These are phyloP conservation scores for Violaceomyces palustris DNA, from an alignment of 1,284 basidiomycete species.

Conservation along the genomic window DNA sequence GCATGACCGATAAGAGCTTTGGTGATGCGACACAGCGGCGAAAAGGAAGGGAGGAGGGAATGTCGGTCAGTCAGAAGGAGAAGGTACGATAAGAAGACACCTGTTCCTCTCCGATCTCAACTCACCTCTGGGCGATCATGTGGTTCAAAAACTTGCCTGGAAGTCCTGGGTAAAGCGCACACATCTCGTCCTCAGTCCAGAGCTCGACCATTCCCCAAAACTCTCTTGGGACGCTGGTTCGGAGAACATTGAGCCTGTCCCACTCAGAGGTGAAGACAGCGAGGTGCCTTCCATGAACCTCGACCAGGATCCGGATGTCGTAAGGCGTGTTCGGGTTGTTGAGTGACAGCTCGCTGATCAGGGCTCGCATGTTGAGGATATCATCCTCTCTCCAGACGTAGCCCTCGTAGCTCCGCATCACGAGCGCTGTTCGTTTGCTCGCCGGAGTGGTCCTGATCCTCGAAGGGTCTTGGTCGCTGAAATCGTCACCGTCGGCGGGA, in stretches of 20 bases:
- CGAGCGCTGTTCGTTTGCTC: conserved; percentile 49
- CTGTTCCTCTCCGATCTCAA: too few species aligned
- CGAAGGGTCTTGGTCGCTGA: too few species aligned
- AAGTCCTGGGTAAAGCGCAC: conserved; percentile 51
- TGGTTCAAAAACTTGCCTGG: conserved; percentile 51
- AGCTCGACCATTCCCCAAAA: conserved; percentile 53
- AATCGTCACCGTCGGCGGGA: conserved; percentile 6
- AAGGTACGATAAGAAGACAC: background rate
- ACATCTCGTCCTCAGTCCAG: conserved; percentile 52
- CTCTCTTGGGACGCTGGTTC: conserved; percentile 48
- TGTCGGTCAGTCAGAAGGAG: background rate
- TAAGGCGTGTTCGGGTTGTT: conserved; percentile 52
- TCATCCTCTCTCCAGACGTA: conserved; percentile 53
- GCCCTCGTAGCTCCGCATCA: conserved; percentile 50
- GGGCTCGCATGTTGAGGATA: conserved; percentile 51
- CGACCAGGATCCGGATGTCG: conserved; percentile 52
- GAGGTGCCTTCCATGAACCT: conserved; percentile 47
- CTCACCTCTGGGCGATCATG: conserved; percentile 52
- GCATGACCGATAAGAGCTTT: conserved; percentile 50
- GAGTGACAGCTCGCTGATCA: conserved; percentile 51
- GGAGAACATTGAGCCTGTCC: conserved; percentile 50
- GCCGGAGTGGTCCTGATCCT: conserved; percentile 42
- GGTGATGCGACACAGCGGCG: background rate
- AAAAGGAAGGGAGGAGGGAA: background rate
- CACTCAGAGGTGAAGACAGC: conserved; percentile 52